Evolutionary conservation across 306 rosid species (phyloP).

Genomic region (Casuarina equisetifolia): DNA sequence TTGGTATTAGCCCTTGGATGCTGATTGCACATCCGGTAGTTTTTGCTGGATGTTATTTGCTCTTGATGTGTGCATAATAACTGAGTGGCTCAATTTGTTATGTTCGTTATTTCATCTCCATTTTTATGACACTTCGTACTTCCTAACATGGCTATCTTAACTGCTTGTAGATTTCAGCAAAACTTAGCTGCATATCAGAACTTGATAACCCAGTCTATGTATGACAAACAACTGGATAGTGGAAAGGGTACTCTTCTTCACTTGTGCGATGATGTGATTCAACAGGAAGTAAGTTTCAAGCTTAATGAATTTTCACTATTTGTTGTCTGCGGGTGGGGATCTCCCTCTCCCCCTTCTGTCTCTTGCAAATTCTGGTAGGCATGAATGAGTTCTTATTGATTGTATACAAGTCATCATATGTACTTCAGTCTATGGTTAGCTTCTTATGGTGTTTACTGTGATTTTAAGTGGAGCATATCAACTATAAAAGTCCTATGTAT

Average conservation of each 20-base stretch:
- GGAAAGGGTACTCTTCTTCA: conserved; percentile 99
- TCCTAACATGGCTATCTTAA: conserved; percentile 20
- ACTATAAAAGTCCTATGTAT: background rate
- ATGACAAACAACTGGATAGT: conserved; percentile 93
- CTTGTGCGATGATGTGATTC: conserved; percentile 97
- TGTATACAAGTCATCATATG: background rate
- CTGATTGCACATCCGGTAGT: conserved; percentile 17
- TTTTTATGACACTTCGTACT: background rate
- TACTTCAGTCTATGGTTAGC: background rate
- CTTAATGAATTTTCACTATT: conserved; percentile 21
- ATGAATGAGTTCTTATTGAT: conserved; percentile 4
- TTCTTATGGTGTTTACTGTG: background rate
- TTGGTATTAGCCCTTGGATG: conserved; percentile 11
- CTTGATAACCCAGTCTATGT: conserved; percentile 95
- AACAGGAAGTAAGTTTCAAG: conserved; percentile 77
- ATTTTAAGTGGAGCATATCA: background rate
- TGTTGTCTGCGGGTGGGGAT: background rate
- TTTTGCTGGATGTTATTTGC: background rate
- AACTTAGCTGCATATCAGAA: conserved; percentile 85
- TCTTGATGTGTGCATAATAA: background rate
- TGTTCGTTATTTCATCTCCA: background rate
- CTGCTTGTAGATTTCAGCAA: conserved; percentile 70
- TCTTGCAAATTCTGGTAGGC: background rate
- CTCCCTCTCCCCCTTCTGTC: background rate
- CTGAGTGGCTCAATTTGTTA: background rate